These are phyloP conservation scores for Firmiana major DNA, from an alignment of 345 rosid genomes.

Conservation along the genomic window DNA sequence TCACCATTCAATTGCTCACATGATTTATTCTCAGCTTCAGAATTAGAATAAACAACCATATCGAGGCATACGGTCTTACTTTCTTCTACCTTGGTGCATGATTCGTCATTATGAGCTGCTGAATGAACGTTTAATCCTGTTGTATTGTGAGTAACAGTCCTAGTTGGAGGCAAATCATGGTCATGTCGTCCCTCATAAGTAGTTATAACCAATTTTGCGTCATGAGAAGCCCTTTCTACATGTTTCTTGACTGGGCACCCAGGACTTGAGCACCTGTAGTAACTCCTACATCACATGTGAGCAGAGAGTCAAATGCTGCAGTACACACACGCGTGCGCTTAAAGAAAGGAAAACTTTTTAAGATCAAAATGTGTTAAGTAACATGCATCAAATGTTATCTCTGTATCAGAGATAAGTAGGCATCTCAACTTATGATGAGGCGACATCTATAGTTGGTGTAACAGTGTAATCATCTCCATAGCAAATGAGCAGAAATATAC, in stretches of 20 bases:
- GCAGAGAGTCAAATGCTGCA: neutral
- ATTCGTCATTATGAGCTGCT: slow-evolving; percentile 28
- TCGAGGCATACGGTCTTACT: slow-evolving; percentile 21
- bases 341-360: neutral
- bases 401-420: neutral
- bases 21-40: slow-evolving; percentile 28
- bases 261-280: slow-evolving; percentile 88
- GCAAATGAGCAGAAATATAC: neutral
- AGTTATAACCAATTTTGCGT: slow-evolving; percentile 61
- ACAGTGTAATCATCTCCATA: neutral
- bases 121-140: slow-evolving; percentile 22
- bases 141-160: slow-evolving; percentile 57
- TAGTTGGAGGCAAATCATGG: slow-evolving; percentile 76
- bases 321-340: too few relatives aligned
- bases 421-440: neutral
- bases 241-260: slow-evolving; percentile 94
- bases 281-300: slow-evolving; percentile 59
- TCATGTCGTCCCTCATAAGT: slow-evolving; percentile 89
- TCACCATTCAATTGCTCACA: slow-evolving; percentile 31
- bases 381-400: neutral
- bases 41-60: slow-evolving; percentile 24
- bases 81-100: slow-evolving; percentile 36
- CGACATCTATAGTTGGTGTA: neutral
- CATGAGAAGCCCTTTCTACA: slow-evolving; percentile 74
- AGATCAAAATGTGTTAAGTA: neutral